Evolutionary conservation across 176 grass and related monocot genomes (phyloP), one percentile per base, ranked within the genome.

Genomic region (Elaeis guineensis): DNA sequence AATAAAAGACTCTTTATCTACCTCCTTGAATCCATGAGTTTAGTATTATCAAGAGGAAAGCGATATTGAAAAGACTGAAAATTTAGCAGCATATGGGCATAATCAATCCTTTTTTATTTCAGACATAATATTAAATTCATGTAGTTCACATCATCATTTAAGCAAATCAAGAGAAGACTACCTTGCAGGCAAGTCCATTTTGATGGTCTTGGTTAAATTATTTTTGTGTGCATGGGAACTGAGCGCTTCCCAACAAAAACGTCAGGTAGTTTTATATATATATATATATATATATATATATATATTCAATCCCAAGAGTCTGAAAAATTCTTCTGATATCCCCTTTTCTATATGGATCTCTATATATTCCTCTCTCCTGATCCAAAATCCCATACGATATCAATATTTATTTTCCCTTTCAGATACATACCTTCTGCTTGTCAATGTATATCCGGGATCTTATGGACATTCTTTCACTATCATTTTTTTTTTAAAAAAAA

Each of bases 321-420:
- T 76, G 69, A 21, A 16, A 48, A 89, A 81, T 83, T 82, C 72
- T 76, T 81, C 65, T 62, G 60, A 51, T 80, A 70, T 64, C 22
- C 50, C 15, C 69, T 73, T 76, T 95, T 75, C 78, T 77, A 75
- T 77, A 69, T 89, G 59, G 69, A 71, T 83, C 70, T 80, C 72
- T 65, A 61, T 78, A 80, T 58, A 75, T 90, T 80, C 66, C 70
- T 83, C 75, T 61, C 68, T 80, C 75, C 67, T 79, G 83, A 96
- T 86, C 86, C 83, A 81, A 79, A 79, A 82, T 77, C 39, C 44
- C 67, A 3, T 6, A 17, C 35, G 17, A 49, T 20, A 44, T 9
- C 30, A 25, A 57, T 64, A 24, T 57, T 11, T 21, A 28, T 51
- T 50, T 51, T 50, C 44, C 58, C 23, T 54, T n/a, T 11, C 18